Evolutionary conservation across 345 rosid species (phyloP).

Genomic region (Salix exigua): DNA sequence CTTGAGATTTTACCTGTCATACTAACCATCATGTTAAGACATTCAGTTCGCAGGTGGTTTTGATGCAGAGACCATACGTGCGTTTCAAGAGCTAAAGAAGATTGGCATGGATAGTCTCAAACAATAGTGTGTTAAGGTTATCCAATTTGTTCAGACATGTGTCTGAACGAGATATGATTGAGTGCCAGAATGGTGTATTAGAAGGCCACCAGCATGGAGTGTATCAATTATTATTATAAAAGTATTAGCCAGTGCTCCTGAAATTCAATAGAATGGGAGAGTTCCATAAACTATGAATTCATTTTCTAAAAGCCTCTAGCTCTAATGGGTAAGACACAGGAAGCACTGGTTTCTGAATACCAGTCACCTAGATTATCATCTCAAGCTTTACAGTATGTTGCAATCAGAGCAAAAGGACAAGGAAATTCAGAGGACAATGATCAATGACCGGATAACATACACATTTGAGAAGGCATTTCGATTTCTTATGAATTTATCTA

Average conservation of each 20-base stretch:
- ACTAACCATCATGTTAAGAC: conserved; percentile 5
- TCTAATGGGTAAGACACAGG: neutral
- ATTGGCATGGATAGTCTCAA: conserved; percentile 13
- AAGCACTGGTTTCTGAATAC: neutral
- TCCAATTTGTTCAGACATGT: neutral
- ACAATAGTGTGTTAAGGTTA: neutral
- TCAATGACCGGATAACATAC: neutral
- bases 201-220: neutral
- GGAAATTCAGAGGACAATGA: neutral
- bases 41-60: conserved; percentile 92
- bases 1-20: neutral
- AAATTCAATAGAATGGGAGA: neutral
- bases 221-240: neutral
- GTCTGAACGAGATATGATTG: neutral
- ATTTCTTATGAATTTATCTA: neutral
- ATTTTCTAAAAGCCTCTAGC: neutral
- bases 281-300: neutral
- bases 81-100: conserved; percentile 71
- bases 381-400: neutral
- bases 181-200: neutral
- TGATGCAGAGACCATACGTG: conserved; percentile 50
- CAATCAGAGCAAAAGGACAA: neutral
- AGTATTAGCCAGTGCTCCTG: neutral
- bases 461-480: neutral
- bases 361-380: neutral